These are phyloP conservation scores for Neurospora sp. DNA, from an alignment of 495 filamentous ascomycete genomes.

Conservation along the genomic window DNA sequence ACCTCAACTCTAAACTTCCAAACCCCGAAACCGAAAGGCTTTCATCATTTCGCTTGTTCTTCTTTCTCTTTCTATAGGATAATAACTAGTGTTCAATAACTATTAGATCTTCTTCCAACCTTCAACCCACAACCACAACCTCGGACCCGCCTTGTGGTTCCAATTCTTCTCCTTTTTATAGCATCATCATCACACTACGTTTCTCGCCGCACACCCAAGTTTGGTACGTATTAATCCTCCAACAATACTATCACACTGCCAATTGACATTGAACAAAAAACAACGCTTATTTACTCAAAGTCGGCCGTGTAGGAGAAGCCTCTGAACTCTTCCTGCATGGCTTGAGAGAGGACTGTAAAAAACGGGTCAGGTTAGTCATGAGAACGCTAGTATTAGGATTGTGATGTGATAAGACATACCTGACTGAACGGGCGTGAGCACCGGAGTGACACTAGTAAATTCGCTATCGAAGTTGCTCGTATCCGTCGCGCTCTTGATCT, in stretches of 20 bases:
- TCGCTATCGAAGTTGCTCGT: conserved; percentile 99
- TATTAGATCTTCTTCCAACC: not conserved
- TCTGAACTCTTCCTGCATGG: conserved; percentile 99
- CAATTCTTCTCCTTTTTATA: not conserved
- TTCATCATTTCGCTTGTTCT: not conserved
- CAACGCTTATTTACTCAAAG: conserved; percentile 30
- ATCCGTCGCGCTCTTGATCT: conserved; percentile 84
- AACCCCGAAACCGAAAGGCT: not conserved
- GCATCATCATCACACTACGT: too few species aligned
- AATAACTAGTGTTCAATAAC: not conserved
- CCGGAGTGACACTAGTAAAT: conserved; percentile 97
- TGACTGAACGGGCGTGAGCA: conserved; percentile 93
- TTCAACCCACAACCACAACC: not conserved
- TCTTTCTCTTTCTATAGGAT: not conserved
- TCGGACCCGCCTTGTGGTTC: not conserved
- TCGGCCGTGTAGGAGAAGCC: conserved; percentile 81
- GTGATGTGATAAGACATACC: conserved; percentile 47
- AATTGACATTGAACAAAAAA: not conserved
- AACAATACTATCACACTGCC: not conserved
- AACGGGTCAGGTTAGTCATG: conserved; percentile 9
- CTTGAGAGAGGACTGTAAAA: conserved; percentile 76
- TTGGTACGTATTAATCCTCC: not conserved
- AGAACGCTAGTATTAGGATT: not conserved
- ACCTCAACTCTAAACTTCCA: not conserved
- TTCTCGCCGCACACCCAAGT: too few species aligned